Percentiles rank a stretch among this genome's conserved stretches.
Conservation (phyloP, 371 early-diverging fungal genomes). For the Mucor velutinosus region DNA sequence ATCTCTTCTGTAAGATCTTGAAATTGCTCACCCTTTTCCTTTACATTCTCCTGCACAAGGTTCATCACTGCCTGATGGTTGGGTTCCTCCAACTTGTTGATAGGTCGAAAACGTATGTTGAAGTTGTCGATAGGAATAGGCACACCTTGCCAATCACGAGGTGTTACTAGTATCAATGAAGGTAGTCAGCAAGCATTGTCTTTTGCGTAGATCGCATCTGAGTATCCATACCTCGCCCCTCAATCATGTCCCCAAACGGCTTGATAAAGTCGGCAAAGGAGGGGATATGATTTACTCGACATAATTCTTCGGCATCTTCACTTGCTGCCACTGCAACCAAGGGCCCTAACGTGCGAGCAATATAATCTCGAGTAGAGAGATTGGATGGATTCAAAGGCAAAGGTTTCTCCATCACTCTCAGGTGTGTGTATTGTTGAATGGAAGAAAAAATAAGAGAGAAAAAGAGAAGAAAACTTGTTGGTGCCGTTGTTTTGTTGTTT, state of each 20-base stretch:
- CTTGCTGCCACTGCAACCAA: slow-evolving; percentile 77
- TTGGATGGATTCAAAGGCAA: not conserved
- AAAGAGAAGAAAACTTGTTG: not conserved
- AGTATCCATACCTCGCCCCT: slow-evolving; percentile 63
- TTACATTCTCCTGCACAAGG: slow-evolving; percentile 60
- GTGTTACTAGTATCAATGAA: slow-evolving; percentile 50
- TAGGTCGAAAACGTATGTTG: slow-evolving; percentile 67
- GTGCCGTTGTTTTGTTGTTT: not conserved
- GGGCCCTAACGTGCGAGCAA: slow-evolving; percentile 71
- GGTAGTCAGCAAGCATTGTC: not conserved
- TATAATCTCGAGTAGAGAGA: slow-evolving; percentile 51
- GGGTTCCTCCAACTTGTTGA: slow-evolving; percentile 62
- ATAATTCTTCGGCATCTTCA: slow-evolving; percentile 71
- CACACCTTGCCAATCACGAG: slow-evolving; percentile 71
- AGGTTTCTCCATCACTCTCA: slow-evolving; percentile 7
- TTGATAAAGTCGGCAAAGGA: slow-evolving; percentile 74
- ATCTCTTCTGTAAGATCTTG: slow-evolving; percentile 26
- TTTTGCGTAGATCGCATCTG: not conserved
- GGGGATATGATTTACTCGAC: slow-evolving; percentile 67
- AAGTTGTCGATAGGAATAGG: slow-evolving; percentile 69
- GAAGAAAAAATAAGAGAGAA: not conserved
- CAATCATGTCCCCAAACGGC: slow-evolving; percentile 83
- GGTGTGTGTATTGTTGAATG: not conserved
- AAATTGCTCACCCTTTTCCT: slow-evolving; percentile 22
- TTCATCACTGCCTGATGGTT: slow-evolving; percentile 56